Evolutionary conservation across 306 rosid species (phyloP).

Genomic region (Trifolium repens): DNA sequence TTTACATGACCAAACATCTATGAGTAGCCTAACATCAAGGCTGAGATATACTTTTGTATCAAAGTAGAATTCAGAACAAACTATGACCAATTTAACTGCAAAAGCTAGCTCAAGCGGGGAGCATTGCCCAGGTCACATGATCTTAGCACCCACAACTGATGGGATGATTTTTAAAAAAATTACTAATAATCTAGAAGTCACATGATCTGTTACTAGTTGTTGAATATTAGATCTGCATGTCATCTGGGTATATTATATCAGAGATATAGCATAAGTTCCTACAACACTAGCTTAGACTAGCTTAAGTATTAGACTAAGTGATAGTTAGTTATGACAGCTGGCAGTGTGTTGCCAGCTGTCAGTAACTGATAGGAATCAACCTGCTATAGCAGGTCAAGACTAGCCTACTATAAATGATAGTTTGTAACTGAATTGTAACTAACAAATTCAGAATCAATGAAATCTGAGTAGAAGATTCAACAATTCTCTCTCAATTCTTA

Average conservation of each 20-base stretch:
- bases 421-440: too few relatives aligned
- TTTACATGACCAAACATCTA: neutral
- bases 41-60: neutral
- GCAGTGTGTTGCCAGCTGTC: too few relatives aligned
- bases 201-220: neutral
- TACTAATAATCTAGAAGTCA: neutral
- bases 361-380: too few relatives aligned
- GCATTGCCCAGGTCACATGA: neutral
- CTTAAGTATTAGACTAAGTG: too few relatives aligned
- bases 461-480: too few relatives aligned
- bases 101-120: neutral
- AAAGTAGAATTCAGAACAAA: constrained; percentile 6
- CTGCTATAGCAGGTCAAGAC: too few relatives aligned
- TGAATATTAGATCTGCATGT: neutral
- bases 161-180: neutral
- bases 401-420: too few relatives aligned
- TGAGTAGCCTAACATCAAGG: neutral
- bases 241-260: neutral
- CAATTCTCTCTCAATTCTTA: too few relatives aligned
- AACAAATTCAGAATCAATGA: too few relatives aligned
- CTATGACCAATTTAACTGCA: neutral
- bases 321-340: too few relatives aligned
- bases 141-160: neutral
- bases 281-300: too few relatives aligned
- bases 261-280: too few relatives aligned